Evolutionary conservation across 73 alveolate genomes (phyloP), one percentile per base, ranked within the genome.

Genomic region (Stentor coeruleus): DNA sequence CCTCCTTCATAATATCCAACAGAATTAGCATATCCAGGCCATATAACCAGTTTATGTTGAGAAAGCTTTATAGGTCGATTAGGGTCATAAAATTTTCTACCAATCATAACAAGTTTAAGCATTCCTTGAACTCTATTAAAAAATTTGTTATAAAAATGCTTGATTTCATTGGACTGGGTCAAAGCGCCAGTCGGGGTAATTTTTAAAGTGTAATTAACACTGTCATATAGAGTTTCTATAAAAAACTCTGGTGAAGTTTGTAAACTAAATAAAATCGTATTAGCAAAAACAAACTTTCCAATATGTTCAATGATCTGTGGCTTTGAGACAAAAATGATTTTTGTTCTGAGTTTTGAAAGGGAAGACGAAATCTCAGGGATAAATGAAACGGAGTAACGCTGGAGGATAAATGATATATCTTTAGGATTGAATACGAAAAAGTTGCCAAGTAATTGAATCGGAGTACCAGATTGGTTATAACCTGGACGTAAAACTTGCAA

Each of bases 1-100:
- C 81, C 81, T 66, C 20, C 81, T 14, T 20, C 59, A 1, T 33
- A 36, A 1, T 26, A 33, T 1, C 81, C 81, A 30, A 66, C 49
- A 15, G 81, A 66, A n/a, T 36, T 33, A 33, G 14, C n/a, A 2
- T 66, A 66, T 0, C 95, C 95, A 1, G 95, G 95, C 93, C 89
- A 82, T 1, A 89, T 58, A 37, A 55, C 82, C 30, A 89, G 39
- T 38, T 74, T 74, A 39, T 85, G 88, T 11, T 82, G 49, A 40
- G 74, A 35, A n/a, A 86, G 42, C 30, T 41, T 31, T 57, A 31
- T 83, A 31, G 87, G 49, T 20, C 77, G 31, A 2, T 74, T 86
- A 0, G 92, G 89, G 76, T 84, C 74, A 84, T 81, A 86, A 77
- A 49, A 86, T 31, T 81, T 83, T 38, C 92, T 82, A 28, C 92